Evolutionary conservation across 2,329 filamentous ascomycete species (phyloP).

Genomic region (Fusarium graminum): DNA sequence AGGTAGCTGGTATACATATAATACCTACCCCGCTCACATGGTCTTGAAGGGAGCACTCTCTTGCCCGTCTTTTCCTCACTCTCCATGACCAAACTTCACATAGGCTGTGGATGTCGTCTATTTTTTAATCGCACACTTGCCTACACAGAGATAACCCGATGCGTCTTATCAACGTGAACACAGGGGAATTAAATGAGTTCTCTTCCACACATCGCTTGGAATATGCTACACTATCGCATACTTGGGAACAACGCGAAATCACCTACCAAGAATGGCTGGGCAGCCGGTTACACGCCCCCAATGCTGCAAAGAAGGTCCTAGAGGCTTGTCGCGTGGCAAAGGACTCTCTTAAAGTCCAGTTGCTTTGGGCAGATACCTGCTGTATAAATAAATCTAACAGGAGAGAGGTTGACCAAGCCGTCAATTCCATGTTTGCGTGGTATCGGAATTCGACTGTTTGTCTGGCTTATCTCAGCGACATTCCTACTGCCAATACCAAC

Average conservation of each 20-base stretch:
- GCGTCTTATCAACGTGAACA: background rate
- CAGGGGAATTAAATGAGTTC: background rate
- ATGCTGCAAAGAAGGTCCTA: background rate
- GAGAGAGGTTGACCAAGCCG: background rate
- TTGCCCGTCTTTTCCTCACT: no score
- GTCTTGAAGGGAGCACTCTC: fast-evolving
- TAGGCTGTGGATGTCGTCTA: no score
- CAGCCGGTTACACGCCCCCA: no score
- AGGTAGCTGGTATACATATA: no score
- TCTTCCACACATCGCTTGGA: background rate
- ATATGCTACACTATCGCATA: background rate
- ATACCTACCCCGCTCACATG: background rate
- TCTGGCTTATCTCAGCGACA: background rate
- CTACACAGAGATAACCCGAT: no score
- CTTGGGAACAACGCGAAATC: background rate
- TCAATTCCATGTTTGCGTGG: background rate
- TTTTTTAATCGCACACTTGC: no score
- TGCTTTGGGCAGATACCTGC: conserved; percentile 4
- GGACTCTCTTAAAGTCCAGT: background rate
- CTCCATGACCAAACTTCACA: no score
- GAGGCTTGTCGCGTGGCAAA: background rate
- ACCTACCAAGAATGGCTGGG: background rate
- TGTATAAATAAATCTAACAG: background rate
- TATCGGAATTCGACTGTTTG: background rate
- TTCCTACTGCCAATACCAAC: conserved; percentile 52